Evolutionary conservation across 345 rosid species (phyloP), one percentile per base, ranked within the genome.

Genomic region (Linum lewisii): DNA sequence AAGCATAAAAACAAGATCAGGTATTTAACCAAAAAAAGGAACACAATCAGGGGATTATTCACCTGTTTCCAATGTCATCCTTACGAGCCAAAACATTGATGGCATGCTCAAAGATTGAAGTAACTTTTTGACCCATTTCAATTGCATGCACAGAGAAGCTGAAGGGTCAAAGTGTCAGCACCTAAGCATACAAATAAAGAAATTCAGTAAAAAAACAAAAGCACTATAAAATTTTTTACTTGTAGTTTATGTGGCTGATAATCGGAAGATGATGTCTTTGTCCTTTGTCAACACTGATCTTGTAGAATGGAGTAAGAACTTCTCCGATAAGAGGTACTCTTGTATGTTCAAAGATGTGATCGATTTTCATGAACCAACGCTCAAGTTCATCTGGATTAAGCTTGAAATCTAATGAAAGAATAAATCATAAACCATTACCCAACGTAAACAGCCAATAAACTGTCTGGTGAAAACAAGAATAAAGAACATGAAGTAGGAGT

Each of bases 71-170:
- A 16, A 80, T 62, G 64, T 81, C 94, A 73, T 85, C 99, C 66
- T 73, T 84, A 72, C 82, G 88, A 58, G 84, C 83, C 45, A 90
- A 77, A 70, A 85, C 77, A 51, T 78, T 78, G 77, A 89, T 84
- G 72, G 97, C 97, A 24, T 62, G 90, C 77, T 87, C 94, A 73
- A 92, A 77, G 53, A 93, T 63, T 54, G 89, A 69, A 64, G 97
- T 87, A 59, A 87, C 96, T 74, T 87, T 85, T 77, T 84, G 94
- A 57, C 85, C 89, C 95, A 87, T 87, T 75, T 84, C 86, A 63
- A 93, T 82, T 58, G 88, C 92, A 79, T 89, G 92, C 65, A 93
- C 96, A 63, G 99, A 89, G 58, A 81, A 85, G 74, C 96, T 93
- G 80, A 72, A 75, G 13, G 75, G 68, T 55, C 64, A 64, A 61